Conservation (phyloP, 495 filamentous ascomycete species). For the Rhypophila decipiens region DNA sequence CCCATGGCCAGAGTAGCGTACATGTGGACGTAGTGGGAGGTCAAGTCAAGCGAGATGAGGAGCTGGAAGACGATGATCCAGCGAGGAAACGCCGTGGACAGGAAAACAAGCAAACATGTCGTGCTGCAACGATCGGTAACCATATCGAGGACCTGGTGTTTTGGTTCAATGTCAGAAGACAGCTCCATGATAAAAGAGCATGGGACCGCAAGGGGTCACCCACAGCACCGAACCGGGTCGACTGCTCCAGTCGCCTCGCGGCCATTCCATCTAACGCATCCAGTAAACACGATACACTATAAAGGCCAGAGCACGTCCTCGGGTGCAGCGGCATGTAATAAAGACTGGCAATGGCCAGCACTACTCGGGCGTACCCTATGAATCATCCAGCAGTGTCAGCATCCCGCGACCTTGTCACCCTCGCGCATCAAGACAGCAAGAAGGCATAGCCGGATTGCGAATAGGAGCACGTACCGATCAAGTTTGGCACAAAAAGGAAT, state of each 20-base stretch:
- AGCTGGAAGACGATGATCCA: conserved; percentile 92
- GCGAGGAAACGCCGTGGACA: conserved; percentile 84
- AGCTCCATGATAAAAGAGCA: too few species aligned
- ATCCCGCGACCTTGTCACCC: too few species aligned
- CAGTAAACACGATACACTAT: conserved; percentile 85
- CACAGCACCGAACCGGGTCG: conserved; percentile 89
- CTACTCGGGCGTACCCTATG: conserved; percentile 78
- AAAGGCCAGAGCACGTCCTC: conserved; percentile 84
- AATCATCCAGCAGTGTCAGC: not conserved
- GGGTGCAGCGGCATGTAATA: conserved; percentile 99
- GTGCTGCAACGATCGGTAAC: conserved; percentile 86
- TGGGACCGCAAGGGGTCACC: not conserved
- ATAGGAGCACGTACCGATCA: conserved; percentile 64
- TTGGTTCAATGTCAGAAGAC: too few species aligned
- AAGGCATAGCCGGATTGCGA: not conserved
- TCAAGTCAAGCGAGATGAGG: conserved; percentile 83
- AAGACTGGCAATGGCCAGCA: conserved; percentile 84
- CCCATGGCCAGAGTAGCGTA: conserved; percentile 85
- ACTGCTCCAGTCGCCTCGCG: conserved; percentile 81
- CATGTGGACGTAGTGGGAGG: conserved; percentile 99
- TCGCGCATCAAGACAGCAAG: not conserved
- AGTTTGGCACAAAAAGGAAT: conserved; percentile 89
- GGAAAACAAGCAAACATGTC: conserved; percentile 85
- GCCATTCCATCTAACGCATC: conserved; percentile 92
- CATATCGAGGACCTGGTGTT: conserved; percentile 90